Evolutionary conservation across 495 filamentous ascomycete species (phyloP).

Genomic region (Xylaria intraflava): DNA sequence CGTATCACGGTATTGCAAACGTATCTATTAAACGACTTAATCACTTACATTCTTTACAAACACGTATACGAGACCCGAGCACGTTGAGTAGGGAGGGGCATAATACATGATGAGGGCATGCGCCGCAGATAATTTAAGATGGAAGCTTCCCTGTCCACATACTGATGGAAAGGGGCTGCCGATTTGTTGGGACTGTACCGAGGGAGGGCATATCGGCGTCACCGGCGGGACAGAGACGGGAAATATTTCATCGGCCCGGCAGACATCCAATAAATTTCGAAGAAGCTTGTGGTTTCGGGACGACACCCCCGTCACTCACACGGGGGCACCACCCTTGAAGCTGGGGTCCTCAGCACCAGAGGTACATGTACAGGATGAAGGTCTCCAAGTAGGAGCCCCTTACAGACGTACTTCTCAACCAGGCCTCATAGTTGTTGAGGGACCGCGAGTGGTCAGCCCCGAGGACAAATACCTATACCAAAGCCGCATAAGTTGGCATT

Average conservation of each 20-base stretch:
- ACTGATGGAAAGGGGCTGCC: slow-evolving; percentile 9
- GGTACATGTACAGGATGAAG: slow-evolving; percentile 10
- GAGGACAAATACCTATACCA: background rate
- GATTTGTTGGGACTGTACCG: slow-evolving; percentile 19
- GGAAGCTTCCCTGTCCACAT: slow-evolving; percentile 5
- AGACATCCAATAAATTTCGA: slow-evolving; percentile 1
- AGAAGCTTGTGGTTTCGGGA: slow-evolving; percentile 7
- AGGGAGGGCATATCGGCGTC: slow-evolving; percentile 7
- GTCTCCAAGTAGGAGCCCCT: slow-evolving; percentile 9
- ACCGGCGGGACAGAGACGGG: background rate
- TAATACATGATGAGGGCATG: background rate
- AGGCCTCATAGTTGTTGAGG: slow-evolving; percentile 9
- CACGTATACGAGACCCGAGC: too few relatives aligned
- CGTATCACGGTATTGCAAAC: too few relatives aligned
- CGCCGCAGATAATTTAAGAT: background rate
- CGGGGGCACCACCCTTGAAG: slow-evolving; percentile 1
- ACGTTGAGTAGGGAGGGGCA: background rate
- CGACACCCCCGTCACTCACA: background rate
- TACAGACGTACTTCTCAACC: slow-evolving; percentile 4
- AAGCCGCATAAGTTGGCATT: background rate
- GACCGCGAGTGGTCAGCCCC: slow-evolving; percentile 8
- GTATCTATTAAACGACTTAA: too few relatives aligned
- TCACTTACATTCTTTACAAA: too few relatives aligned
- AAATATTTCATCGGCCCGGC: background rate
- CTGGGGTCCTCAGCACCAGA: slow-evolving; percentile 5